phyloP scores from a whole-genome alignment of 1,139 yeast genomes.

The Yamadazyma taylorii region DNA sequence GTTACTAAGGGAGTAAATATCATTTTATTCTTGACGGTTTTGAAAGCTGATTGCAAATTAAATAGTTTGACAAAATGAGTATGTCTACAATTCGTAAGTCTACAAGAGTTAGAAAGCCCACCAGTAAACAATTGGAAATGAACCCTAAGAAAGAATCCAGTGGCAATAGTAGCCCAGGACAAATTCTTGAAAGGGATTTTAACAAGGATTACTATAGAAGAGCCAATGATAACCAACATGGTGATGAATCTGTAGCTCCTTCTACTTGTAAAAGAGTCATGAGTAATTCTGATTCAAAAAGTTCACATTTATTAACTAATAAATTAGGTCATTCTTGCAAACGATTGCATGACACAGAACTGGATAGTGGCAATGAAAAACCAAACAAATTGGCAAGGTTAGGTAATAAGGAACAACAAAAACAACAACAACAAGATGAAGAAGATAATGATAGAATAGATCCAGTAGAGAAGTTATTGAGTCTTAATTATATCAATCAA shows the following conservation, averaged over 20 bases:
- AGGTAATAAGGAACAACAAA: conserved; percentile 2
- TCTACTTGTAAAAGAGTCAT: background rate
- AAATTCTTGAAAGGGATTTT: too few species aligned
- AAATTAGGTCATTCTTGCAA: background rate
- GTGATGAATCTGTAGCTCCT: too few species aligned
- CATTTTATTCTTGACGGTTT: too few species aligned
- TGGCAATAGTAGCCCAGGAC: background rate
- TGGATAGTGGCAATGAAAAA: background rate
- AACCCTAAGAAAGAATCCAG: background rate
- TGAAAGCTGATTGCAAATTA: background rate
- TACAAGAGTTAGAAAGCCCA: conserved; percentile 26
- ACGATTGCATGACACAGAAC: background rate
- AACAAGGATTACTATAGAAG: too few species aligned
- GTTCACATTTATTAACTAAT: background rate
- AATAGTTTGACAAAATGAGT: conserved; percentile 7
- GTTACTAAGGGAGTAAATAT: background rate
- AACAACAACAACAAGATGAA: conserved; percentile 8
- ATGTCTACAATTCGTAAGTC: conserved; percentile 33
- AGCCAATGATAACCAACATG: too few species aligned
- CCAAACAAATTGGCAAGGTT: conserved; percentile 4
- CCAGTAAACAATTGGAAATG: conserved; percentile 3
- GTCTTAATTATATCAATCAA: conserved; percentile 24
- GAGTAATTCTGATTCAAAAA: too few species aligned
- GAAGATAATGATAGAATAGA: conserved; percentile 36
- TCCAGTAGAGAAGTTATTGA: conserved; percentile 45